Conservation (phyloP, 2,329 filamentous ascomycete genomes). For the Microsporum audouinii region DNA sequence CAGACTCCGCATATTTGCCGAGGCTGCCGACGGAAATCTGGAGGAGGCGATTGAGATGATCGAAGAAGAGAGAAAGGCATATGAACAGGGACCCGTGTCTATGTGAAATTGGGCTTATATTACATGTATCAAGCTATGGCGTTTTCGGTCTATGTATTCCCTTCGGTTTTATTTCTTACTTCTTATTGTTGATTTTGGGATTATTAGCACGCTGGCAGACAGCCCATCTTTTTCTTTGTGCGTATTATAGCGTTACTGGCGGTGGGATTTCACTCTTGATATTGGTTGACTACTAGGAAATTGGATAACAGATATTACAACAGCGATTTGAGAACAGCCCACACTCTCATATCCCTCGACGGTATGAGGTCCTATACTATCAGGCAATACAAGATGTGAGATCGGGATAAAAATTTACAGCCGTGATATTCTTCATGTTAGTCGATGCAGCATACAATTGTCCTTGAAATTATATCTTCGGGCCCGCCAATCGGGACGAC, state of each 20-base stretch:
- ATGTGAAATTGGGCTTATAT: not conserved
- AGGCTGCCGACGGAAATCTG: slow-evolving; percentile 33
- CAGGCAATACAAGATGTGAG: not conserved
- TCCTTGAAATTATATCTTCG: too few relatives aligned
- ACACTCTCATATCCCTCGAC: not conserved
- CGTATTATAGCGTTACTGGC: not conserved
- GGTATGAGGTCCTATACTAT: not conserved
- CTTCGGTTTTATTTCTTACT: not conserved
- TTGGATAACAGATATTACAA: not conserved
- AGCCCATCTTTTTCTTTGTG: not conserved
- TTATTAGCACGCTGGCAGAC: not conserved
- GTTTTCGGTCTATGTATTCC: not conserved
- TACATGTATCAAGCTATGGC: not conserved
- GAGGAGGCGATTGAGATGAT: slow-evolving; percentile 41
- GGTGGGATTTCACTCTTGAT: not conserved
- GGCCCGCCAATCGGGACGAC: too few relatives aligned
- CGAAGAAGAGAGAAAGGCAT: slow-evolving; percentile 37
- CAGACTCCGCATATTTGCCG: slow-evolving; percentile 35
- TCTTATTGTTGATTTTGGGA: not conserved
- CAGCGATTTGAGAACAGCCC: not conserved
- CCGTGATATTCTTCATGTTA: not conserved
- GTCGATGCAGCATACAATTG: too few relatives aligned
- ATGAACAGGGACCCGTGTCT: slow-evolving; percentile 20
- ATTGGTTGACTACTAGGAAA: not conserved
- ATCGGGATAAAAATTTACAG: not conserved